These are phyloP conservation scores for Cucumis cinereus DNA, from an alignment of 306 rosid species.

Conservation along the genomic window DNA sequence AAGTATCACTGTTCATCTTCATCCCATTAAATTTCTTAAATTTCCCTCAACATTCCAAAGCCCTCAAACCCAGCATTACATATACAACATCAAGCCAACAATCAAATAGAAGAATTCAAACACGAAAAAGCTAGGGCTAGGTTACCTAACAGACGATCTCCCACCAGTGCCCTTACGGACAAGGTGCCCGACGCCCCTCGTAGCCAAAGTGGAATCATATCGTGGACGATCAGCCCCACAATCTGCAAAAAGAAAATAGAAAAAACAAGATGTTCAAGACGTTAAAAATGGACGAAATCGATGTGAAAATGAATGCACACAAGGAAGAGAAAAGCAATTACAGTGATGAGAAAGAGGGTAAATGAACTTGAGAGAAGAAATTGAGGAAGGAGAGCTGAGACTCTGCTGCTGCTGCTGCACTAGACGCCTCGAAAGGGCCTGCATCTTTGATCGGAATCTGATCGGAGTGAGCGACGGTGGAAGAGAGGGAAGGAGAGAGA, in stretches of 20 bases:
- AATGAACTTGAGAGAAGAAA: conserved; percentile 31
- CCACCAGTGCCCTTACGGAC: conserved; percentile 99
- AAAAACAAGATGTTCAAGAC: not conserved
- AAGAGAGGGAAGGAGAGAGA: not conserved
- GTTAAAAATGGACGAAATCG: not conserved
- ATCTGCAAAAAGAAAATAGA: conserved; percentile 22
- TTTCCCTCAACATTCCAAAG: conserved; percentile 1
- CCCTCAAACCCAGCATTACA: not conserved
- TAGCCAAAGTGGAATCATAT: conserved; percentile 49
- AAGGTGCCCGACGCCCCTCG: conserved; percentile 75
- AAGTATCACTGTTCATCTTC: not conserved
- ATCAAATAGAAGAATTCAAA: not conserved
- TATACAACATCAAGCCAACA: not conserved
- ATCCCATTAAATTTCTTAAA: not conserved
- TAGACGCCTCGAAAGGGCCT: conserved; percentile 59
- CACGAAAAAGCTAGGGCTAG: conserved; percentile 3
- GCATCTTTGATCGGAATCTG: conserved; percentile 52
- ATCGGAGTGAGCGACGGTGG: not conserved
- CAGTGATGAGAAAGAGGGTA: conserved; percentile 56
- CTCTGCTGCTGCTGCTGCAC: conserved; percentile 53
- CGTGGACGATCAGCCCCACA: conserved; percentile 57
- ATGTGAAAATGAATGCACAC: not conserved
- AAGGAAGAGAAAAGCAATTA: conserved; percentile 3
- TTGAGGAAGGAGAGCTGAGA: conserved; percentile 27
- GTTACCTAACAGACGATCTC: conserved; percentile 89